Evolutionary conservation across 2,329 filamentous ascomycete species (phyloP).

Genomic region (Claviceps sp.): DNA sequence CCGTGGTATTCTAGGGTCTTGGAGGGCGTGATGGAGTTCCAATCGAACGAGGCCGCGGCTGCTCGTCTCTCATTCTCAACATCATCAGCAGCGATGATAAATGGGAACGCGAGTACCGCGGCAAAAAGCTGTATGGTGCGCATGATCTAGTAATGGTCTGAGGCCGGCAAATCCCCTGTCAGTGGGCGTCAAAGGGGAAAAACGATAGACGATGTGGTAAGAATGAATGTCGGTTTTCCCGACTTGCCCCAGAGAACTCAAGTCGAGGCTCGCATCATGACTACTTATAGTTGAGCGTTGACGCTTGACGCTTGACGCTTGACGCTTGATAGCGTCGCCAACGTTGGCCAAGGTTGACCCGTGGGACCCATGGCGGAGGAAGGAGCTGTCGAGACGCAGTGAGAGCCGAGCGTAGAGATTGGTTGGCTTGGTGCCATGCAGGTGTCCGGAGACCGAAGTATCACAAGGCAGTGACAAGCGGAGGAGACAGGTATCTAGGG

Average conservation of each 20-base stretch:
- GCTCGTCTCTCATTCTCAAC: not conserved
- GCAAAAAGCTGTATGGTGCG: not conserved
- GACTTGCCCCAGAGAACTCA: no score
- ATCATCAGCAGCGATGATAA: not conserved
- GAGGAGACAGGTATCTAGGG: not conserved
- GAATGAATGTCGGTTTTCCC: not conserved
- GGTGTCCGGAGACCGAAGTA: not conserved
- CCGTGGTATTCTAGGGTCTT: slow-evolving; percentile 12
- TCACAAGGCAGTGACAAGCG: not conserved
- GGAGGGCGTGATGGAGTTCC: slow-evolving; percentile 7
- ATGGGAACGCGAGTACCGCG: not conserved
- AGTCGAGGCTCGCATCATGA: not conserved
- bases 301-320: not conserved
- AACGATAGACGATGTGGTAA: not conserved
- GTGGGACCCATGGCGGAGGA: no score
- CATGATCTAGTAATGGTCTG: not conserved
- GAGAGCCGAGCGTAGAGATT: not conserved
- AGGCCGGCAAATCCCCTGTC: not conserved
- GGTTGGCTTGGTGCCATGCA: not conserved
- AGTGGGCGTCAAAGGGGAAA: not conserved
- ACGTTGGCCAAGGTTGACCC: not conserved
- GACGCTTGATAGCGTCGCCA: not conserved
- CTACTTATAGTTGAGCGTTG: not conserved
- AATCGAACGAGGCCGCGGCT: slow-evolving; percentile 3
- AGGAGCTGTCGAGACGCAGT: not conserved